Percentiles rank a stretch among this genome's conserved stretches.
Conservation (phyloP, 805 yeast genomes). For the Kazachstania bromeliacearum region DNA sequence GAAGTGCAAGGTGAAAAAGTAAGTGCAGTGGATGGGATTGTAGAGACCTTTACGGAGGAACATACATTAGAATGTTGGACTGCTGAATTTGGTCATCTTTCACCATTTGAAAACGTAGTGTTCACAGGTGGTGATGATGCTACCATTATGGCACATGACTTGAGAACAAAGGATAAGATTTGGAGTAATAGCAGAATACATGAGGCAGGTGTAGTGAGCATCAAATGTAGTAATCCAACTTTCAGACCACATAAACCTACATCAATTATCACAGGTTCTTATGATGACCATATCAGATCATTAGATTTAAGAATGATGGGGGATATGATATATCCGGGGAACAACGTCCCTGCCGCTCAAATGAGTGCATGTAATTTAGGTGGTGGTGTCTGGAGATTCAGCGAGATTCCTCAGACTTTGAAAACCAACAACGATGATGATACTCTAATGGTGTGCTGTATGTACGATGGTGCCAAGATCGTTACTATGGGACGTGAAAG, state of each 20-base stretch:
- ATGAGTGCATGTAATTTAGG: constrained; percentile 45
- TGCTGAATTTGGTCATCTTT: constrained; percentile 54
- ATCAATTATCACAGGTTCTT: constrained; percentile 65
- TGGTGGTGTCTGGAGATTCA: constrained; percentile 93
- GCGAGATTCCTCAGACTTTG: constrained; percentile 43
- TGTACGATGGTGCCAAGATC: constrained; percentile 90
- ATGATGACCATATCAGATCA: constrained; percentile 68
- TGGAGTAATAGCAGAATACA: constrained; percentile 47
- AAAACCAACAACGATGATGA: constrained; percentile 20
- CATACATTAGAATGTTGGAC: constrained; percentile 89
- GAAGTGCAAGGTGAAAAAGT: constrained; percentile 13
- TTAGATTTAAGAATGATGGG: constrained; percentile 56
- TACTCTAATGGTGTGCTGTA: constrained; percentile 70
- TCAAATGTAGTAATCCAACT: constrained; percentile 37
- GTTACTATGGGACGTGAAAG: constrained; percentile 31
- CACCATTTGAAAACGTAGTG: constrained; percentile 45
- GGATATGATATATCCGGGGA: constrained; percentile 38
- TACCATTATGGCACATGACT: constrained; percentile 63
- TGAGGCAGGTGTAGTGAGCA: constrained; percentile 85
- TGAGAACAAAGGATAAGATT: constrained; percentile 31
- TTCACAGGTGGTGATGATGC: constrained; percentile 92
- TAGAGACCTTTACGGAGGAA: constrained; percentile 13
- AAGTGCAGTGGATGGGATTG: constrained; percentile 1
- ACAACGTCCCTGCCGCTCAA: constrained; percentile 41
- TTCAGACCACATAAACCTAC: constrained; percentile 22